A percentile compares a stretch with the other conserved stretches of the same genome.
These are phyloP conservation scores for Amanita pseudoporphyria DNA, from an alignment of 768 basidiomycete species.

Conservation along the genomic window DNA sequence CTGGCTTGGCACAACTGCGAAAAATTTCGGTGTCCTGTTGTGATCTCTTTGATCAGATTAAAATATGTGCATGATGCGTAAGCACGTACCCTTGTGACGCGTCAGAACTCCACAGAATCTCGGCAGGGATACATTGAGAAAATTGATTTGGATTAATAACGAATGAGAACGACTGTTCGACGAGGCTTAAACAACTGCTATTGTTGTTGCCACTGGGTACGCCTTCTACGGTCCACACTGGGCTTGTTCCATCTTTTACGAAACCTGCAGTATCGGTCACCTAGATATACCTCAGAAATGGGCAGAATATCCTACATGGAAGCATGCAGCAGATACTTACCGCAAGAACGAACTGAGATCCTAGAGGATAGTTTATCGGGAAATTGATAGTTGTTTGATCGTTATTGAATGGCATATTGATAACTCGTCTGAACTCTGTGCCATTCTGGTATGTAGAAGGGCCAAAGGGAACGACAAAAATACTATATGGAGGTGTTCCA, in stretches of 20 bases:
- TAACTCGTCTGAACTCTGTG: slow-evolving; percentile 52
- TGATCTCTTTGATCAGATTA: neutral
- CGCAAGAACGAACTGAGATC: slow-evolving; percentile 59
- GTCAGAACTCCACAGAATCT: slow-evolving; percentile 51
- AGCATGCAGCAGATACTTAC: neutral
- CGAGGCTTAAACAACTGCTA: slow-evolving; percentile 49
- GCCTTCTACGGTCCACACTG: slow-evolving; percentile 47
- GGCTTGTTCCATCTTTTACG: slow-evolving; percentile 68
- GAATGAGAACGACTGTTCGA: slow-evolving; percentile 41
- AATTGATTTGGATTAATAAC: slow-evolving; percentile 53
- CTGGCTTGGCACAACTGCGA: slow-evolving; percentile 71
- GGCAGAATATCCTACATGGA: neutral
- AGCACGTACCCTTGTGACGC: slow-evolving; percentile 41
- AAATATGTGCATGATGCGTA: neutral
- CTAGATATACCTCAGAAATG: slow-evolving; percentile 9
- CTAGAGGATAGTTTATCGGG: slow-evolving; percentile 50
- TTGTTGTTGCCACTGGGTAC: slow-evolving; percentile 36
- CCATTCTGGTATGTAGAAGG: too few species aligned
- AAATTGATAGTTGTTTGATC: slow-evolving; percentile 34
- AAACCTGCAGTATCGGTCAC: slow-evolving; percentile 33
- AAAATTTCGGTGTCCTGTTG: slow-evolving; percentile 44
- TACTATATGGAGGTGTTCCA: slow-evolving; percentile 56
- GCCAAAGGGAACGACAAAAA: slow-evolving; percentile 61
- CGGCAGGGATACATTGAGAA: slow-evolving; percentile 51
- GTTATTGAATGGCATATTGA: slow-evolving; percentile 42